Conservation (phyloP, 2,329 filamentous ascomycete genomes). For the Epichloe elymi region DNA sequence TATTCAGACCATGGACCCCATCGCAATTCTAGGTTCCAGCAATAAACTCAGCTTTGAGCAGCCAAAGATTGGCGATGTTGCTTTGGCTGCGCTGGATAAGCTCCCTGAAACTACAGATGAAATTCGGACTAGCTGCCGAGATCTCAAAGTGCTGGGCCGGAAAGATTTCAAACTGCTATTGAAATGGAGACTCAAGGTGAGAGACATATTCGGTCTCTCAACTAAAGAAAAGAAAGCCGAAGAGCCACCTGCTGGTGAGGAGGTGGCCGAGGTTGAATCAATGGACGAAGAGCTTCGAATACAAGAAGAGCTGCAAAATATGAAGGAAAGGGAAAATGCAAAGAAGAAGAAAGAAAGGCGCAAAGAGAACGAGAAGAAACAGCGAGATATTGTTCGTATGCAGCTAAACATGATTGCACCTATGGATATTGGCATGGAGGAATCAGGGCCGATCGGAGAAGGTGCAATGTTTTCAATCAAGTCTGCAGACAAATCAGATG, state of each 20-base stretch:
- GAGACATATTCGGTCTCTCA: constrained; percentile 80
- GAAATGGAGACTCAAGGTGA: constrained; percentile 77
- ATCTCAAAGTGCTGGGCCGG: constrained; percentile 80
- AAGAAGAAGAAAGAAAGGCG: constrained; percentile 74
- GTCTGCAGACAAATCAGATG: constrained; percentile 62
- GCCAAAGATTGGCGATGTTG: constrained; percentile 68
- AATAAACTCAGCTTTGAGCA: constrained; percentile 80
- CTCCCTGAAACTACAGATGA: constrained; percentile 78
- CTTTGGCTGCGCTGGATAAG: constrained; percentile 71
- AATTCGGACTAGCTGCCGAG: constrained; percentile 62
- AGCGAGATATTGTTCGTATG: constrained; percentile 89
- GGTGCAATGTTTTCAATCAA: constrained; percentile 82
- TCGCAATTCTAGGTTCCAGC: constrained; percentile 74
- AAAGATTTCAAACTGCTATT: constrained; percentile 89
- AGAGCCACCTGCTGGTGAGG: constrained; percentile 28
- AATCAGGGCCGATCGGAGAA: constrained; percentile 62
- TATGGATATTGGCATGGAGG: constrained; percentile 90
- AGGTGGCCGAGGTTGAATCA: constrained; percentile 64
- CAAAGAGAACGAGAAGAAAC: constrained; percentile 85
- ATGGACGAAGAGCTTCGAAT: constrained; percentile 95
- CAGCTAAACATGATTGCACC: constrained; percentile 95
- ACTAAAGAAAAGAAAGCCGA: constrained; percentile 50
- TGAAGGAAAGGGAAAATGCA: constrained; percentile 66
- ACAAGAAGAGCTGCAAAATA: constrained; percentile 70
- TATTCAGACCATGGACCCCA: constrained; percentile 85